phyloP scores from a whole-genome alignment of 2,329 filamentous ascomycete genomes.

The Aureobasidium namibiae region DNA sequence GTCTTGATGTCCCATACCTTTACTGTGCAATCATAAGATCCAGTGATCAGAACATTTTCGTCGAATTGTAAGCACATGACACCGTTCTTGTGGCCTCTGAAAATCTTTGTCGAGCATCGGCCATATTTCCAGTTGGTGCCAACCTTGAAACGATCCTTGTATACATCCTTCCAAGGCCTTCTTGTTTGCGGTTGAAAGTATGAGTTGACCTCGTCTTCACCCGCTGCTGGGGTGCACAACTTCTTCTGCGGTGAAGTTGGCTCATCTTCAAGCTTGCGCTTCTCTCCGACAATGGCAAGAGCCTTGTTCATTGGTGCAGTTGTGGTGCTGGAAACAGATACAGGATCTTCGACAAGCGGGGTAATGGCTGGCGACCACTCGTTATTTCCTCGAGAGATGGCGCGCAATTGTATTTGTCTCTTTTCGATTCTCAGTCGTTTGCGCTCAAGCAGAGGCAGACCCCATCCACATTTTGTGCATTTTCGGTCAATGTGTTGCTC shows the following conservation, averaged over 20 bases:
- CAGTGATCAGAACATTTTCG: slow-evolving; percentile 83
- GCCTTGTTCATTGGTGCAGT: not conserved
- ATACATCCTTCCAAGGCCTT: slow-evolving; percentile 87
- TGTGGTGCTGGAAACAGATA: not conserved
- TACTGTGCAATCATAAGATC: slow-evolving; percentile 89
- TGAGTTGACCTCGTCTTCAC: slow-evolving; percentile 22
- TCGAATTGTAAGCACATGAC: slow-evolving; percentile 75
- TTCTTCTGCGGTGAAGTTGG: slow-evolving; percentile 22
- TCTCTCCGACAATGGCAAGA: slow-evolving; percentile 13
- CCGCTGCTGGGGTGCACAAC: slow-evolving; percentile 22
- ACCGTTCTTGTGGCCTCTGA: slow-evolving; percentile 82
- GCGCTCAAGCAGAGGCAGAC: slow-evolving; percentile 77
- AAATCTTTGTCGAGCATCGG: slow-evolving; percentile 72
- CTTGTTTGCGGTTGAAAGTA: slow-evolving; percentile 47
- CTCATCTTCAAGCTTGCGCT: slow-evolving; percentile 14
- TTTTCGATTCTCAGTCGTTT: slow-evolving; percentile 83
- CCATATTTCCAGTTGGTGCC: slow-evolving; percentile 98
- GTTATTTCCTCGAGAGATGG: slow-evolving; percentile 50
- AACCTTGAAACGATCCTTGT: slow-evolving; percentile 89
- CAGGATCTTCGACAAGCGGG: slow-evolving; percentile 24
- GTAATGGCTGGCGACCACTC: slow-evolving; percentile 45
- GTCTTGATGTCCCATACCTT: slow-evolving; percentile 95
- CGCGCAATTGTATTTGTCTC: slow-evolving; percentile 68
- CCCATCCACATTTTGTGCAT: slow-evolving; percentile 93
- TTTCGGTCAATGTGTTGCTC: slow-evolving; percentile 93